Percentiles rank a stretch among this genome's conserved stretches.
phyloP scores from a whole-genome alignment of 2,329 filamentous ascomycete genomes.

The Geosmithia putterillii region DNA sequence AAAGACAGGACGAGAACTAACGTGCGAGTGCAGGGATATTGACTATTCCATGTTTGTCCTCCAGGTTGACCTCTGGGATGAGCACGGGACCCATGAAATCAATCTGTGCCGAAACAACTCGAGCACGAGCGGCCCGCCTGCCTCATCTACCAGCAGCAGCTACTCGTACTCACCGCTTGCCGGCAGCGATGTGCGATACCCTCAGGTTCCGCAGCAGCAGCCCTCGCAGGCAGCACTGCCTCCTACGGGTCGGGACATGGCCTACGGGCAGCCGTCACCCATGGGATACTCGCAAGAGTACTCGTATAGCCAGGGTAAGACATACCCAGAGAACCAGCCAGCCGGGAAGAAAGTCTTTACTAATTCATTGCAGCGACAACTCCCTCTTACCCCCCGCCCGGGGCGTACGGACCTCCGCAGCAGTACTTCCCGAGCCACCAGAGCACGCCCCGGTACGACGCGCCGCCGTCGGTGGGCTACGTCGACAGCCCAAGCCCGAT shows the following conservation, averaged over 20 bases:
- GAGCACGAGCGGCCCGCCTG: slow-evolving; percentile 58
- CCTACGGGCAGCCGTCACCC: slow-evolving; percentile 1
- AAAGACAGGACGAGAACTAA: neutral
- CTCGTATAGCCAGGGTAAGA: slow-evolving; percentile 20
- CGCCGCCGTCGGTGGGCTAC: slow-evolving; percentile 7
- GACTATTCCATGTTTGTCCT: slow-evolving; percentile 36
- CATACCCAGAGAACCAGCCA: too few relatives aligned
- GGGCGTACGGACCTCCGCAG: slow-evolving; percentile 21
- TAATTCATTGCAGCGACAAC: slow-evolving; percentile 7
- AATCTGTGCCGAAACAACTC: slow-evolving; percentile 52
- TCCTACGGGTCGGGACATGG: slow-evolving; percentile 21
- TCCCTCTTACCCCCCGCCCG: slow-evolving; percentile 15
- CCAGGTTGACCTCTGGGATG: slow-evolving; percentile 57
- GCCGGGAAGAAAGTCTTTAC: too few relatives aligned
- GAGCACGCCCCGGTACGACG: slow-evolving; percentile 14
- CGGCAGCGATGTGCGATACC: slow-evolving; percentile 11
- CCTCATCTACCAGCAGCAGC: slow-evolving; percentile 63
- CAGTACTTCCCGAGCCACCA: slow-evolving; percentile 23
- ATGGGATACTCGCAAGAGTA: slow-evolving; percentile 20
- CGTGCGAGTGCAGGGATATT: slow-evolving; percentile 1
- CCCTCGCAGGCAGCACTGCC: slow-evolving; percentile 23
- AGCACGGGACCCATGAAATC: slow-evolving; percentile 51
- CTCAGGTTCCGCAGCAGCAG: slow-evolving; percentile 6
- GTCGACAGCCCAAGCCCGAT: neutral
- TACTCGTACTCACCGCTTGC: slow-evolving; percentile 54